Base-by-base conservation (phyloP, 352 stramenopile species). In the Phytophthora meadii region DNA sequence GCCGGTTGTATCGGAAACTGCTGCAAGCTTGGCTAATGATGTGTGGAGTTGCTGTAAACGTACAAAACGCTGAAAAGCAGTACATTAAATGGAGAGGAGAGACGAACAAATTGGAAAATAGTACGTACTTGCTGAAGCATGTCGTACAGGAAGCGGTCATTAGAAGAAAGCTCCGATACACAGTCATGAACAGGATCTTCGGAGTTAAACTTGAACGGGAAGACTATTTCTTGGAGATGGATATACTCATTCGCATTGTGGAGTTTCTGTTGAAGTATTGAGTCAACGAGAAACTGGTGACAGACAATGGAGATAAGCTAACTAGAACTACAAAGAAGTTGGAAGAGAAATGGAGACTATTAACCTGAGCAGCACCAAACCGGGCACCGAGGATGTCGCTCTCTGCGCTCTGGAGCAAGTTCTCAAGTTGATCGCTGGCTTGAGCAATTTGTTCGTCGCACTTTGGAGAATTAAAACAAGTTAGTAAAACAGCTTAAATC, bases 221-320 rank as follows among this genome's bases (percentile, higher is more conserved):
- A 14, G 10, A 84, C 10, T 11, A 51, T 40, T 57, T 79, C 61
- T 15, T 92, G 72, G 2, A 79, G 15, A 17, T 41, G 45, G 9
- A 79, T 68, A 19, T 57, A 66, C 15, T 78, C 72, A 40, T 83
- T 84, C 28, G 54, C 67, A 48, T 88, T 82, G 41, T 61, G 36
- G 25, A 88, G 36, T 63, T 90, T 90, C 46, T 93, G 82, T 36
- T 90, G 73, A 4, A 90, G 65, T 55, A 87, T 79, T 6, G 63
- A 62, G 48, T 86, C 67, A 8, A 93, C 71, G 1, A 93, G 66
- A 45, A 81, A 82, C 79, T 87, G 46, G 15, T 14, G 25, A 10
- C 24, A 32, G 3, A 41, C 1, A 40, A 34, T 12, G 34, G 1
- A 50, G 7, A n/a, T 14, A 51, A 15, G 2, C 53, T 27, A 61